Conservation (phyloP, 495 filamentous ascomycete genomes). For the Trichoderma asperelloides region DNA sequence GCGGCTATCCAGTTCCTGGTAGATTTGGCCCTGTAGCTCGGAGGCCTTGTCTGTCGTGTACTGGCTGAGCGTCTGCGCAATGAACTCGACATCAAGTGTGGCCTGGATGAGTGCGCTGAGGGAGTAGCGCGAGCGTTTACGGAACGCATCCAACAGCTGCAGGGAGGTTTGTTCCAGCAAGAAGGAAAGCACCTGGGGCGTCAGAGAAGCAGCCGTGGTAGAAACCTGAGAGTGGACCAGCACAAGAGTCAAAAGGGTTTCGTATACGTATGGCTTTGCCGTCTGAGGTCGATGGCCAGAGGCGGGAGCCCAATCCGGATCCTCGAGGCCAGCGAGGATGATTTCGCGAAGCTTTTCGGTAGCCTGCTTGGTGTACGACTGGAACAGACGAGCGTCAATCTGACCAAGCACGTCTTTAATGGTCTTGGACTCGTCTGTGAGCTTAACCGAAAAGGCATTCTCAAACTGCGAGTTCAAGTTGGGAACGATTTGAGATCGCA, state of each 20-base stretch:
- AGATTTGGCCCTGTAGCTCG: constrained; percentile 74
- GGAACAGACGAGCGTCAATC: constrained; percentile 82
- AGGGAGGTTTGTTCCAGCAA: constrained; percentile 67
- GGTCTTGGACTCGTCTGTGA: constrained; percentile 84
- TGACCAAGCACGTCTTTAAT: constrained; percentile 82
- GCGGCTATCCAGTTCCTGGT: constrained; percentile 74
- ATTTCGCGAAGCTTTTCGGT: constrained; percentile 51
- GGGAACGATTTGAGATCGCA: constrained; percentile 69
- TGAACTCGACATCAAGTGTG: constrained; percentile 92
- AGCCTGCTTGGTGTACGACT: constrained; percentile 75
- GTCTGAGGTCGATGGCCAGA: constrained; percentile 54
- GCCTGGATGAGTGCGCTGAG: constrained; percentile 90
- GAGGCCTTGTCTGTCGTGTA: constrained; percentile 80
- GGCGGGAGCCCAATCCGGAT: constrained; percentile 60
- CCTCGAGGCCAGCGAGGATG: constrained; percentile 60
- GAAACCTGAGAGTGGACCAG: constrained; percentile 86
- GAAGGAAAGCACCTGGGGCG: constrained; percentile 64
- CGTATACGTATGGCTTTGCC: constrained; percentile 82
- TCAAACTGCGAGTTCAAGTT: constrained; percentile 82
- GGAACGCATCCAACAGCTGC: constrained; percentile 64
- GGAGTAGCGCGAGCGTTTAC: constrained; percentile 53
- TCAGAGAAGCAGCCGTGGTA: constrained; percentile 65
- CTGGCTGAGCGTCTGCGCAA: constrained; percentile 80
- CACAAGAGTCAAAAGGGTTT: constrained; percentile 70
- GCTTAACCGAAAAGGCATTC: constrained; percentile 75